These are phyloP conservation scores for Metschnikowia kofuensis DNA, from an alignment of 805 yeast species.

Conservation along the genomic window DNA sequence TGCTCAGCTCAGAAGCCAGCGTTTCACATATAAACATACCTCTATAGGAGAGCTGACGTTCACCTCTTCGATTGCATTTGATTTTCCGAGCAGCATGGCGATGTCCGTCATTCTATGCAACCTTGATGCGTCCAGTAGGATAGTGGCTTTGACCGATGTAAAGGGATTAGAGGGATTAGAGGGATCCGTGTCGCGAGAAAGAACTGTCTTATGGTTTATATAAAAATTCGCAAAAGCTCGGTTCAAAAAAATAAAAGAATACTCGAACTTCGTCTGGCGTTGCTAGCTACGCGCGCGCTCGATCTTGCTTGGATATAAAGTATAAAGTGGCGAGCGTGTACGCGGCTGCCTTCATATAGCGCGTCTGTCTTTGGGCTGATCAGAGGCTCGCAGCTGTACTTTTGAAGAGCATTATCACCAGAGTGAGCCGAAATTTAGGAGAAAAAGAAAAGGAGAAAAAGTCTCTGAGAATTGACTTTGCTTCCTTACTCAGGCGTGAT, in stretches of 20 bases:
- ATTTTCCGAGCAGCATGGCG: background rate
- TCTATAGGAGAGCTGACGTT: background rate
- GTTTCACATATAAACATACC: background rate
- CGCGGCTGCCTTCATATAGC: background rate
- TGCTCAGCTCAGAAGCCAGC: background rate
- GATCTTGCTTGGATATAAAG: background rate
- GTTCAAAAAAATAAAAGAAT: background rate
- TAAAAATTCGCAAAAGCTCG: background rate
- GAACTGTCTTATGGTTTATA: background rate
- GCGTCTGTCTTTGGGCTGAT: background rate
- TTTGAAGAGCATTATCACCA: too few relatives aligned
- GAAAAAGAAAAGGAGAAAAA: too few relatives aligned
- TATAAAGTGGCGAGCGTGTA: background rate
- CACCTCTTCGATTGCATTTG: background rate
- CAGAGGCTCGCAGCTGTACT: too few relatives aligned
- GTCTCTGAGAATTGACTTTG: too few relatives aligned
- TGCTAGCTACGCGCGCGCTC: slow-evolving; percentile 5
- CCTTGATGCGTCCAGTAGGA: background rate
- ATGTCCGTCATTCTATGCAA: background rate
- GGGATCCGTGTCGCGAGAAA: background rate
- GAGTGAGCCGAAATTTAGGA: too few relatives aligned
- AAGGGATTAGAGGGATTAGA: too few relatives aligned
- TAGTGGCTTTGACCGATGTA: too few relatives aligned
- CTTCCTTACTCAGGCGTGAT: too few relatives aligned
- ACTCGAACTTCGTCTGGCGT: background rate